Evolutionary conservation across 192 early-diverging fungal species (phyloP).

Genomic region (Paraglomus brasilianum): DNA sequence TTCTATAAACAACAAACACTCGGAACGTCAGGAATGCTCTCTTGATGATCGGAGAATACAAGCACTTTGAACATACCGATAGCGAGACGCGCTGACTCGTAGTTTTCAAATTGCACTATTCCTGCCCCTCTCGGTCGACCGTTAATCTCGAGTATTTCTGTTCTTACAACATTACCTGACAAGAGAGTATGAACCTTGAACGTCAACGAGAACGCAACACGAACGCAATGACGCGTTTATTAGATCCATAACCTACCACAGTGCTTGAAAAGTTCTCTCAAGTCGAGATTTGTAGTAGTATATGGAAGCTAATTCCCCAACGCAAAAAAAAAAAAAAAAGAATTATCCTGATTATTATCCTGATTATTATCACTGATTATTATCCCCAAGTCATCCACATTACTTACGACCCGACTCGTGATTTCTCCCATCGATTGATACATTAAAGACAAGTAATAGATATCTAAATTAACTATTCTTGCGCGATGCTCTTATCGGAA

Average conservation of each 20-base stretch:
- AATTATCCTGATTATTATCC: slow-evolving; percentile 5
- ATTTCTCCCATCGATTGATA: neutral
- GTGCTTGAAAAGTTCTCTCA: slow-evolving; percentile 55
- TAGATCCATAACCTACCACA: slow-evolving; percentile 37
- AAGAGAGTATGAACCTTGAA: neutral
- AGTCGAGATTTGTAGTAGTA: slow-evolving; percentile 56
- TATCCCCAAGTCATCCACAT: neutral
- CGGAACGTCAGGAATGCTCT: neutral
- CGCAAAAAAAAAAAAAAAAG: neutral
- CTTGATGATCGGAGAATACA: neutral
- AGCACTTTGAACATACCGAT: slow-evolving; percentile 38
- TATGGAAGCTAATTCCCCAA: slow-evolving; percentile 47
- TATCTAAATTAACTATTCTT: too few species aligned
- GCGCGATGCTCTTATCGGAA: neutral
- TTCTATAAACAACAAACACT: slow-evolving; percentile 29
- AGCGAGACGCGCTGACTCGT: slow-evolving; percentile 48
- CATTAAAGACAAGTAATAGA: neutral
- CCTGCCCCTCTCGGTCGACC: slow-evolving; percentile 57
- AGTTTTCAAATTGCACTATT: slow-evolving; percentile 52
- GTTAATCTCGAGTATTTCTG: slow-evolving; percentile 46
- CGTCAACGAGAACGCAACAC: neutral
- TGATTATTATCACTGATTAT: too few species aligned
- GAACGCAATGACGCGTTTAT: neutral
- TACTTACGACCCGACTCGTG: neutral
- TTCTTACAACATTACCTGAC: slow-evolving; percentile 43